Base-by-base conservation (phyloP, 2,329 filamentous ascomycete species). In the Raffaelea ambrosiae region DNA sequence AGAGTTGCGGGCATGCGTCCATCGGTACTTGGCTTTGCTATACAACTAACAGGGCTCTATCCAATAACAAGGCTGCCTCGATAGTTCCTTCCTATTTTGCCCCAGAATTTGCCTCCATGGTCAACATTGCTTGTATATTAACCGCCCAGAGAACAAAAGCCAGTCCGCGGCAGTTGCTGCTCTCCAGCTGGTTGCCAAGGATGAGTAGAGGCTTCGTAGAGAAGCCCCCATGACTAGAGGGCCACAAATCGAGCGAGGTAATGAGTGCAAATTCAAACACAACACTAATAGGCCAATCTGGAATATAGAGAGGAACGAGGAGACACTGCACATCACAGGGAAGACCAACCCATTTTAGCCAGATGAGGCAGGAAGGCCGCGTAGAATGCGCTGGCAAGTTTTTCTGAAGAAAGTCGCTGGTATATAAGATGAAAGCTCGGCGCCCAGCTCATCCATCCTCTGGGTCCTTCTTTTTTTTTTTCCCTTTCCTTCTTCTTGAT, bases 161-260 rank as follows among this genome's bases (percentile, higher is more conserved):
- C 39, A 13, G 40, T 21, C 33, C 21, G 26, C 47, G 47, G 47
- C 47, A 48, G 47, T 48, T 48, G 47, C 29, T 9, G 23, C 11
- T n/a, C 16, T 19, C 20, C 33, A 29, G 26, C n/a, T 42, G 47
- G 47, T 41, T 44, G 36, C 36, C 36, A 48, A n/a, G 41, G 33
- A 18, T 29, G 26, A 29, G 26, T 7, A 13, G 13, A 13, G 13
- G 26, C 7, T n/a, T n/a, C n/a, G n/a, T n/a, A n/a, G n/a, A n/a
- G n/a, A n/a, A n/a, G n/a, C n/a, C n/a, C n/a, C n/a, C n/a, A n/a
- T n/a, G n/a, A n/a, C n/a, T n/a, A n/a, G n/a, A n/a, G n/a, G n/a
- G n/a, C n/a, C n/a, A n/a, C n/a, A n/a, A n/a, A n/a, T n/a, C n/a
- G n/a, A n/a, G n/a, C n/a, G n/a, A n/a, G n/a, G n/a, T n/a, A n/a